Evolutionary conservation across 179 eudicot species (phyloP), one percentile per base, ranked within the genome.

Genomic region (Corrigiola litoralis): DNA sequence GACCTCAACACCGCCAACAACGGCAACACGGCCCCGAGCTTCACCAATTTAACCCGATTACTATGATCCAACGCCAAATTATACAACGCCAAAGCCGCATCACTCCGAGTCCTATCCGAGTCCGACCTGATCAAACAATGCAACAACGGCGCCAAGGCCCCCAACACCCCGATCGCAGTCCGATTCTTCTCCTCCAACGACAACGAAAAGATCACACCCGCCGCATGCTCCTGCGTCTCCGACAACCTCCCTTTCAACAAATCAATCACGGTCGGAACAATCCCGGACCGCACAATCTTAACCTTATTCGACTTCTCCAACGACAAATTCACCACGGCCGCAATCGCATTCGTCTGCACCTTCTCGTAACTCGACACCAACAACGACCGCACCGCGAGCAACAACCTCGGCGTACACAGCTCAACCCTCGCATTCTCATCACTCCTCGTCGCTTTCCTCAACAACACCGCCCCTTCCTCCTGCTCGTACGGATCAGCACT

Each of bases 161-260:
- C 95, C 20, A 94, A 62, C 2, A 94, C 97, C 0, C 99, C 97
- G 17, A 94, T 84, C 2, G 97, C 95, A 0, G 82, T 90, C 55
- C 85, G 85, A 81, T 94, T 94, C 50, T 77, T 85, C 67, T 90
- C 94, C 40, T 87, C 94, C 18, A 90, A 57, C 0, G 95, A 83
- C 10, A 94, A 66, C 33, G 95, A 87, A 66, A 94, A 94, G 0
- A 94, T 67, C 0, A 84, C 96, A 0, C 99, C 99, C 1, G 95
- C 90, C 0, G 94, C 99, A 68, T 94, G 94, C 25, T 94, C 97
- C 44, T 79, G 85, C 23, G 89, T 68, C 61, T 94, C 99, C 0
- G 71, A 17, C 29, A 63, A 74, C 0, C 97, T 83, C 1, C 75
- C 84, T 61, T 80, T 84, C 61, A 94, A 20, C 2, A 84, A 31